Evolutionary conservation across 371 early-diverging fungal genomes (phyloP).

Genomic region (Mortierella sp.): DNA sequence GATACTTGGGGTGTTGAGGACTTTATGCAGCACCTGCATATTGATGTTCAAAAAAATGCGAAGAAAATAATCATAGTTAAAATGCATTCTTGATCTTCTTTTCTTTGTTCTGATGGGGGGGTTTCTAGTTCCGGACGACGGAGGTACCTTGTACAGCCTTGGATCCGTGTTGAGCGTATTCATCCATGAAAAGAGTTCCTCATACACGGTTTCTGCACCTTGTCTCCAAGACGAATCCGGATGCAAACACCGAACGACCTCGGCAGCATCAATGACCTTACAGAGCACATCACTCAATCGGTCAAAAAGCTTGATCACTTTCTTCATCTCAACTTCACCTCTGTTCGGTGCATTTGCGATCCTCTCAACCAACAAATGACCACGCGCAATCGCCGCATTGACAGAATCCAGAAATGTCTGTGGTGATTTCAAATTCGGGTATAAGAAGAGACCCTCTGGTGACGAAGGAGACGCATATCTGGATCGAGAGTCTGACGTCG

Average conservation of each 20-base stretch:
- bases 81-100: background rate
- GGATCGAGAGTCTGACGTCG: slow-evolving; percentile 19
- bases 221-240: slow-evolving; percentile 77
- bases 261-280: slow-evolving; percentile 91
- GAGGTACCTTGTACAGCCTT: slow-evolving; percentile 85
- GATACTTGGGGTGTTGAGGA: slow-evolving; percentile 69
- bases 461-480: slow-evolving; percentile 14
- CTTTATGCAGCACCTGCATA: slow-evolving; percentile 70
- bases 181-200: slow-evolving; percentile 84
- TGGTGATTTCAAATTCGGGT: slow-evolving; percentile 40
- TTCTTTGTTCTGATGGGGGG: too few species aligned
- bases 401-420: slow-evolving; percentile 50
- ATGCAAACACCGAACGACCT: slow-evolving; percentile 93
- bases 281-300: slow-evolving; percentile 91
- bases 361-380: slow-evolving; percentile 67
- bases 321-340: slow-evolving; percentile 69
- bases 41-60: background rate
- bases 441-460: slow-evolving; percentile 41
- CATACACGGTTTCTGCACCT: slow-evolving; percentile 85
- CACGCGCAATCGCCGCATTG: slow-evolving; percentile 57
- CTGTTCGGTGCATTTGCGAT: slow-evolving; percentile 68
- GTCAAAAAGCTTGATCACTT: slow-evolving; percentile 88
- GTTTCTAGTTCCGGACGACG: too few species aligned
- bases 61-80: background rate
- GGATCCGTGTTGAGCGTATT: slow-evolving; percentile 93